Evolutionary conservation across 805 yeast species (phyloP).

Genomic region (Lipomyces sp.): DNA sequence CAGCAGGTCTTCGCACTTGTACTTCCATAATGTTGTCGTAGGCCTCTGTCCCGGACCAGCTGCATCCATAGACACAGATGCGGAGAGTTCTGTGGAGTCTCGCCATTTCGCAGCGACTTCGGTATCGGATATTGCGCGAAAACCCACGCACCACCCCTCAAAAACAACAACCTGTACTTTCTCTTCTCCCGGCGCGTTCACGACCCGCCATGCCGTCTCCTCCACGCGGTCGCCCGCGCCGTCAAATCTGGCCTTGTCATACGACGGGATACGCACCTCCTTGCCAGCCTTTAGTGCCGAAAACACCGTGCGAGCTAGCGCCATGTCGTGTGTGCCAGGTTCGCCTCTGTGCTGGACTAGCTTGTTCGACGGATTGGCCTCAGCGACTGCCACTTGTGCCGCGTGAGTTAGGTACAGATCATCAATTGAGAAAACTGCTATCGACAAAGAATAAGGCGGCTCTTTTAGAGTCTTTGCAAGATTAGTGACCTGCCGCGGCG

Average conservation of each 20-base stretch:
- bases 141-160: conserved; percentile 97
- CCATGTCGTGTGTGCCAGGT: conserved; percentile 90
- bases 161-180: conserved; percentile 66
- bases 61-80: conserved; percentile 17
- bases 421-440: conserved; percentile 63
- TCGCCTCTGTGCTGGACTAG: conserved; percentile 77
- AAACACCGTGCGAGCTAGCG: conserved; percentile 38
- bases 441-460: conserved; percentile 25
- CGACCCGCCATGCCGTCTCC: conserved; percentile 41
- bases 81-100: neutral
- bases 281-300: conserved; percentile 34
- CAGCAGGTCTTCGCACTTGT: conserved; percentile 35
- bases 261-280: conserved; percentile 53
- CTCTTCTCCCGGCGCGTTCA: conserved; percentile 17
- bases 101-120: conserved; percentile 34
- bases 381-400: conserved; percentile 53
- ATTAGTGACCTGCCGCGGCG: conserved; percentile 11
- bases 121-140: conserved; percentile 42
- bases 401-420: conserved; percentile 73
- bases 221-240: conserved; percentile 79
- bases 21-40: conserved; percentile 31
- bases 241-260: conserved; percentile 66
- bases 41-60: conserved; percentile 4
- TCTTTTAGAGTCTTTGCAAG: conserved; percentile 8
- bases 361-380: conserved; percentile 45